A percentile compares a stretch with the other conserved stretches of the same genome.
Evolutionary conservation across 768 basidiomycete genomes (phyloP).

Genomic region (Antrodiella citrinella): DNA sequence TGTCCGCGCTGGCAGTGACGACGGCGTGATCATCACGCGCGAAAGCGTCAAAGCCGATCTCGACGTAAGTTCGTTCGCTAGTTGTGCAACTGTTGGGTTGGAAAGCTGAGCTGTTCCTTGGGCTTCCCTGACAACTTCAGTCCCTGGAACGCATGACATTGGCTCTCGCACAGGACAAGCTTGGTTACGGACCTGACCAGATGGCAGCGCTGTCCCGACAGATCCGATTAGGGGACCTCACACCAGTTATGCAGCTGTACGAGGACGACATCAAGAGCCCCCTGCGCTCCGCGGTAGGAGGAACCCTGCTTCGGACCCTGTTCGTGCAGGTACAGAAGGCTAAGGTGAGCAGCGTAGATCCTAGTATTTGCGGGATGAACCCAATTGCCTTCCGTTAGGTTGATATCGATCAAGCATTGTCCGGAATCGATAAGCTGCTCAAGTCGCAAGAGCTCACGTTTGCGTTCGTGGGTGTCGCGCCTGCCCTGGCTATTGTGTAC

Average conservation of each 20-base stretch:
- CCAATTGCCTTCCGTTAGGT: conserved; percentile 42
- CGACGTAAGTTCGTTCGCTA: conserved; percentile 39
- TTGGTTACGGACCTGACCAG: conserved; percentile 55
- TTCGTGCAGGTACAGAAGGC: conserved; percentile 95
- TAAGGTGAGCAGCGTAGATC: conserved; percentile 47
- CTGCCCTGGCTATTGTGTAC: conserved; percentile 77
- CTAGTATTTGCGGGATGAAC: too few species aligned
- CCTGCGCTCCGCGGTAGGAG: conserved; percentile 68
- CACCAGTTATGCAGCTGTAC: conserved; percentile 78
- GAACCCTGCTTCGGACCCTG: conserved; percentile 74
- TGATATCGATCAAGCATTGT: conserved; percentile 83
- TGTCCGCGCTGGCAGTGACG: conserved; percentile 72
- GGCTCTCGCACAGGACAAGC: conserved; percentile 73
- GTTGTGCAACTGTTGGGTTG: neutral
- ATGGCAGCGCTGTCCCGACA: conserved; percentile 57
- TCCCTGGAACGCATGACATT: conserved; percentile 91
- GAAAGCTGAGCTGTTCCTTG: neutral
- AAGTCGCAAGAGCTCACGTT: conserved; percentile 94
- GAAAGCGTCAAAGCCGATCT: conserved; percentile 84
- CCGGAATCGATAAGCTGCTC: conserved; percentile 89
- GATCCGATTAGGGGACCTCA: conserved; percentile 76
- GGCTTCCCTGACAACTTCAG: conserved; percentile 33
- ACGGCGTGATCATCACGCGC: conserved; percentile 64
- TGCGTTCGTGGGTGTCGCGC: conserved; percentile 94
- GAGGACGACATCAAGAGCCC: conserved; percentile 91